A percentile compares a stretch with the other conserved stretches of the same genome.
Conservation (phyloP, 1,139 yeast genomes). For the Suhomyces panamericanus region DNA sequence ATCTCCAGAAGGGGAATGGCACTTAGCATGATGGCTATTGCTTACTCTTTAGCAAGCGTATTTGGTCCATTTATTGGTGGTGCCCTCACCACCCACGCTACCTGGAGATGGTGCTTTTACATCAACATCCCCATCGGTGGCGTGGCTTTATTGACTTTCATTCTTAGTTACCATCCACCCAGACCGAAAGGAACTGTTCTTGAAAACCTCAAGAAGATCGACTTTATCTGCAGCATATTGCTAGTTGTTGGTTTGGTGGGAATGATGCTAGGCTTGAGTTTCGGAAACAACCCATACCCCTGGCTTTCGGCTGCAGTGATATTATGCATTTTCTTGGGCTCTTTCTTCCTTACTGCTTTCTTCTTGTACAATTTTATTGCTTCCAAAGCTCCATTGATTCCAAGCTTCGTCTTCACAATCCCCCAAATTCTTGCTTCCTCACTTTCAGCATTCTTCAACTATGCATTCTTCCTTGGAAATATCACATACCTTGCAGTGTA, state of each 20-base stretch:
- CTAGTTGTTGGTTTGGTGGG: conserved; percentile 20
- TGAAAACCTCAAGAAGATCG: conserved; percentile 15
- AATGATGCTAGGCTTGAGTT: conserved; percentile 19
- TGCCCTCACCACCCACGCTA: conserved; percentile 22
- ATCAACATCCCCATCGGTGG: conserved; percentile 28
- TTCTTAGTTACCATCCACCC: conserved; percentile 22
- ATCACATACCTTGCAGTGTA: conserved; percentile 24
- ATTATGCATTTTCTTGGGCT: conserved; percentile 19
- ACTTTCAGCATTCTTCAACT: conserved; percentile 17
- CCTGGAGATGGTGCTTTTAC: conserved; percentile 32
- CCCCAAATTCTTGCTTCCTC: conserved; percentile 20
- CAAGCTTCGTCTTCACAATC: conserved; percentile 13
- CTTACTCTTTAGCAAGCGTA: conserved; percentile 24
- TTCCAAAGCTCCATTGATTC: conserved; percentile 19
- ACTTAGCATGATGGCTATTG: conserved; percentile 21
- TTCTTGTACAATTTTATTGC: conserved; percentile 18
- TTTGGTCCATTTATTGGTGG: conserved; percentile 30
- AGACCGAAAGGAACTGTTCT: conserved; percentile 12
- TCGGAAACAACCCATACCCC: conserved; percentile 20
- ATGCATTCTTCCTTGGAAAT: conserved; percentile 19
- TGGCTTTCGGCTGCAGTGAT: conserved; percentile 24
- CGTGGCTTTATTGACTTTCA: conserved; percentile 18
- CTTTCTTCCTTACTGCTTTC: conserved; percentile 15
- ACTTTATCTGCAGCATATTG: conserved; percentile 19
- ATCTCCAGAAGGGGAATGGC: conserved; percentile 20